These are phyloP conservation scores for Viola odorata DNA, from an alignment of 345 rosid genomes.

Conservation along the genomic window DNA sequence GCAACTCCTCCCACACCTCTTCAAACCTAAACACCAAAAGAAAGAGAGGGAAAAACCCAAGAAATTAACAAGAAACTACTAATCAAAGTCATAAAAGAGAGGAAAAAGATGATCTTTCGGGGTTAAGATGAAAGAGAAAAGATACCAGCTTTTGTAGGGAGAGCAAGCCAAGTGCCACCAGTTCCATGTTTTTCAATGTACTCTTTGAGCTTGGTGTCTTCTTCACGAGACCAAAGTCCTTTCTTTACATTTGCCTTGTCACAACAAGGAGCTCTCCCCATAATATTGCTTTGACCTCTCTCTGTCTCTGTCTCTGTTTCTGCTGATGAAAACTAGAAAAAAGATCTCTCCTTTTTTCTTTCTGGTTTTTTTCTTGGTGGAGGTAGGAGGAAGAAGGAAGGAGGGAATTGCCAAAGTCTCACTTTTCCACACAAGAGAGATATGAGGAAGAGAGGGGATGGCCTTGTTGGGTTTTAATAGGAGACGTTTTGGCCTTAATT, in stretches of 20 bases:
- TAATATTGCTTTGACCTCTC: conserved; percentile 27
- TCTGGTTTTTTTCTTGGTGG: conserved; percentile 14
- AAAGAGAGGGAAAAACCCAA: background rate
- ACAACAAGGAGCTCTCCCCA: conserved; percentile 98
- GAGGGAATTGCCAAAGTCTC: conserved; percentile 14
- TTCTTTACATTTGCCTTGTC: conserved; percentile 93
- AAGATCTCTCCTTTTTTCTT: conserved; percentile 10
- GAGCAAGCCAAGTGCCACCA: conserved; percentile 92
- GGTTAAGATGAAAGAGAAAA: background rate
- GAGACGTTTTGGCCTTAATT: conserved; percentile 5
- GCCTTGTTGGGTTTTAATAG: conserved; percentile 21
- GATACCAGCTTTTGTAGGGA: conserved; percentile 95
- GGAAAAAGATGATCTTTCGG: background rate
- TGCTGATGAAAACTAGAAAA: conserved; percentile 13
- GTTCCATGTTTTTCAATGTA: conserved; percentile 78
- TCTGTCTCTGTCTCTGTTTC: conserved; percentile 6
- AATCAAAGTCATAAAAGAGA: too few species aligned
- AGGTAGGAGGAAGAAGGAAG: conserved; percentile 9
- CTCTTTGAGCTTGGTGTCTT: conserved; percentile 79
- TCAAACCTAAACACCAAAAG: conserved; percentile 45
- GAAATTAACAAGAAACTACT: too few species aligned
- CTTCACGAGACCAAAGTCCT: conserved; percentile 98
- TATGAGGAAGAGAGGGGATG: background rate
- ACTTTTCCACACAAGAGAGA: conserved; percentile 14
- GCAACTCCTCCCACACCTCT: conserved; percentile 97